Evolutionary conservation across 345 rosid species (phyloP).

Genomic region (Pelargonium nanum): DNA sequence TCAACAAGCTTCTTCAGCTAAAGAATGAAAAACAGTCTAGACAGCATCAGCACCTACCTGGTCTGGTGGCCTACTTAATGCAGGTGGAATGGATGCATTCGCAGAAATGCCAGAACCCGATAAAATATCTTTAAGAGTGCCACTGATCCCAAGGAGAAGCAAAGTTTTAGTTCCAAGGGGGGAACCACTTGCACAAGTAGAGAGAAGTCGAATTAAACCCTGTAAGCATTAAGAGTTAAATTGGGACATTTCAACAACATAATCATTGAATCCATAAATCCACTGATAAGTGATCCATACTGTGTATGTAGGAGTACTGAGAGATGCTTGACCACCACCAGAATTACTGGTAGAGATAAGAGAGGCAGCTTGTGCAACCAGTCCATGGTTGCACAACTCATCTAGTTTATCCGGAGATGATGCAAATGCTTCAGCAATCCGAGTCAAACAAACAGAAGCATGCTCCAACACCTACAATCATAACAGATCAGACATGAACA

Average conservation of each 20-base stretch:
- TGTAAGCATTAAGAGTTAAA: slow-evolving; percentile 19
- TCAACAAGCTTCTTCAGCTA: no score
- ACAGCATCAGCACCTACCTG: slow-evolving; percentile 47
- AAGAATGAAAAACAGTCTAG: no score
- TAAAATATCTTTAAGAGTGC: slow-evolving; percentile 82
- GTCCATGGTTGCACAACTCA: slow-evolving; percentile 88
- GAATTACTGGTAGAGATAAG: slow-evolving; percentile 89
- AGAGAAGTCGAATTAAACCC: slow-evolving; percentile 92
- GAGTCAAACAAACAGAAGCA: slow-evolving; percentile 95
- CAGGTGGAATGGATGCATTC: slow-evolving; percentile 76
- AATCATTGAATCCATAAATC: not conserved
- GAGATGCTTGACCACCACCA: slow-evolving; percentile 94
- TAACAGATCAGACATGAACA: not conserved
- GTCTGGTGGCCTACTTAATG: slow-evolving; percentile 88
- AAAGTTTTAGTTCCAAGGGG: slow-evolving; percentile 85
- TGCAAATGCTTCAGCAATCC: slow-evolving; percentile 96
- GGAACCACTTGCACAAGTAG: slow-evolving; percentile 98
- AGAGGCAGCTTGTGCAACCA: slow-evolving; percentile 92
- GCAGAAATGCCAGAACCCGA: slow-evolving; percentile 79
- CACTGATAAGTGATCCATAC: slow-evolving; percentile 21
- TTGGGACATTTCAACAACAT: slow-evolving; percentile 1
- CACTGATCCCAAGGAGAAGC: slow-evolving; percentile 89
- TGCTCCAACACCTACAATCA: slow-evolving; percentile 75
- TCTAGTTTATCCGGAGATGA: slow-evolving; percentile 80
- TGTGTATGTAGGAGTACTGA: slow-evolving; percentile 84